Evolutionary conservation across 352 stramenopile species (phyloP).

Genomic region (Phytophthora pistaciae): DNA sequence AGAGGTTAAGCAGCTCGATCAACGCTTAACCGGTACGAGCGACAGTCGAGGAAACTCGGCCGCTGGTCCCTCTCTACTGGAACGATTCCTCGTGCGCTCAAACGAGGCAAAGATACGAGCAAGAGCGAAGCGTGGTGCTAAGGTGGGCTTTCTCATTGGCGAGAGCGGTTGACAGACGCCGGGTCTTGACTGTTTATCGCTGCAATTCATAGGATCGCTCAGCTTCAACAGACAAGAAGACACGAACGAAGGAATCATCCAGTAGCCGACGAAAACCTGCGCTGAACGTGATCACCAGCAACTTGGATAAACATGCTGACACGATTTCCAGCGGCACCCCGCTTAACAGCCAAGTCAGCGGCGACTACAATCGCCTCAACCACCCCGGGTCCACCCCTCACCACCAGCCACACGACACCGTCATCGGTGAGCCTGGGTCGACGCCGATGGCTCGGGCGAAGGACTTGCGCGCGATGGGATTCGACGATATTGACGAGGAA

Average conservation of each 20-base stretch:
- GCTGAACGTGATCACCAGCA: constrained; percentile 54
- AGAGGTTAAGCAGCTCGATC: constrained; percentile 27
- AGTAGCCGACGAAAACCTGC: constrained; percentile 32
- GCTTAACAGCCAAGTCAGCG: constrained; percentile 11
- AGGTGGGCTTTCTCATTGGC: constrained; percentile 7
- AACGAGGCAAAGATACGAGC: constrained; percentile 31
- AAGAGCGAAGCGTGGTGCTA: constrained; percentile 19
- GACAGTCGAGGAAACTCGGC: constrained; percentile 9
- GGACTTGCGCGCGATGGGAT: constrained; percentile 58
- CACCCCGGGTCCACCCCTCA: constrained; percentile 71
- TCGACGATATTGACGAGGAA: constrained; percentile 59
- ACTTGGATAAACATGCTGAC: constrained; percentile 24
- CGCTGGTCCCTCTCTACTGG: constrained; percentile 26
- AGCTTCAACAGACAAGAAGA: constrained; percentile 22
- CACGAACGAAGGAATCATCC: constrained; percentile 9
- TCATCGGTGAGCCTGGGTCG: constrained; percentile 66
- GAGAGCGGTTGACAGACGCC: background rate
- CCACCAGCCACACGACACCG: constrained; percentile 27
- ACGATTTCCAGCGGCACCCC: constrained; percentile 12
- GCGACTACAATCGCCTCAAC: constrained; percentile 65
- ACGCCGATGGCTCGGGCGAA: constrained; percentile 61
- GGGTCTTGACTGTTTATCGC: background rate
- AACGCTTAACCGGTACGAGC: constrained; percentile 11
- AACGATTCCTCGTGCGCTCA: constrained; percentile 47
- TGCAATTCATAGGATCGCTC: constrained; percentile 22